phyloP scores from a whole-genome alignment of 1,284 basidiomycete species.

The Kwoniella shivajii region DNA sequence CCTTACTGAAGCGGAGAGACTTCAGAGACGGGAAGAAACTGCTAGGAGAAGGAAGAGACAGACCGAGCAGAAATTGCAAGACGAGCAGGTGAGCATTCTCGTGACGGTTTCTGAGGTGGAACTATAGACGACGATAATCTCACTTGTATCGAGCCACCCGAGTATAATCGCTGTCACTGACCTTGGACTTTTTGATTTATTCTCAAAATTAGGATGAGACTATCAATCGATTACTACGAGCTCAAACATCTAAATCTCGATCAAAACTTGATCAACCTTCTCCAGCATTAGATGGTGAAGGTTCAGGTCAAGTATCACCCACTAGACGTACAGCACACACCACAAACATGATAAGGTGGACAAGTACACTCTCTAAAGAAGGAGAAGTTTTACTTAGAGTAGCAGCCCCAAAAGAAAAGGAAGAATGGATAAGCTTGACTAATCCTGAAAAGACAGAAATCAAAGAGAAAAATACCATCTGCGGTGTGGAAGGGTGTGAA shows the following conservation, averaged over 20 bases:
- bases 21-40: conserved; percentile 78
- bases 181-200: conserved; percentile 6
- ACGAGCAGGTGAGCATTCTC: conserved; percentile 71
- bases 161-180: too few relatives aligned
- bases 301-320: conserved; percentile 47
- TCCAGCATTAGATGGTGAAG: conserved; percentile 48
- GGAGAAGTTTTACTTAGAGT: conserved; percentile 27
- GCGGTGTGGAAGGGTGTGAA: conserved; percentile 60
- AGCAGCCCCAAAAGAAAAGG: conserved; percentile 34
- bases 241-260: conserved; percentile 69
- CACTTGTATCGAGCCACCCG: too few relatives aligned
- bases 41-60: conserved; percentile 81
- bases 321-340: conserved; percentile 41
- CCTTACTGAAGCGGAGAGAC: conserved; percentile 78
- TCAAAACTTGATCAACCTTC: conserved; percentile 63
- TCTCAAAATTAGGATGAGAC: conserved; percentile 61
- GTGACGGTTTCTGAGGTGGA: neutral
- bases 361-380: conserved; percentile 20
- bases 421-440: conserved; percentile 31
- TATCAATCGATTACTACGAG: conserved; percentile 86
- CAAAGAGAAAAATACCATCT: conserved; percentile 30
- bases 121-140: too few relatives aligned
- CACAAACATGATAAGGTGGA: conserved; percentile 48
- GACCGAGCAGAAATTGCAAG: conserved; percentile 85
- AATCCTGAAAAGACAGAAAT: neutral